phyloP scores from a whole-genome alignment of 192 early-diverging fungal genomes.

The Hyaloraphidium curvatum region DNA sequence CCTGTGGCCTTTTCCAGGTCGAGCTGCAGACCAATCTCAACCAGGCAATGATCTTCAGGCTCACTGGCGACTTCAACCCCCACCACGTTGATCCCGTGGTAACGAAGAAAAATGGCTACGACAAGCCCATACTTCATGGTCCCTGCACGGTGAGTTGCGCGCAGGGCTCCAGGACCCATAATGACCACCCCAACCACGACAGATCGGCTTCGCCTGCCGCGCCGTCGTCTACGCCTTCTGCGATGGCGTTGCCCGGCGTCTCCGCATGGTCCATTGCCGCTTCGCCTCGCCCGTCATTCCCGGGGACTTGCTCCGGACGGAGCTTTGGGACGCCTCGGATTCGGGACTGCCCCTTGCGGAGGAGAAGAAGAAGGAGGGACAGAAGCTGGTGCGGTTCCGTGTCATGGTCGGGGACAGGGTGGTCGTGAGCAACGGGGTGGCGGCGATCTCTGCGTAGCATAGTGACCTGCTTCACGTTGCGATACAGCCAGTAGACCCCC shows the following conservation, averaged over 20 bases:
- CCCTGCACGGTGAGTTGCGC: constrained; percentile 18
- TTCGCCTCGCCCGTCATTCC: constrained; percentile 41
- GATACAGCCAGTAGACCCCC: too few species aligned
- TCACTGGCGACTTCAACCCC: constrained; percentile 62
- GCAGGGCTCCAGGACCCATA: neutral
- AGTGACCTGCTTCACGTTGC: too few species aligned
- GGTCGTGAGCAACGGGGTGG: too few species aligned
- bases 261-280: constrained; percentile 40
- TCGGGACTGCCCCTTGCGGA: too few species aligned
- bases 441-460: too few species aligned
- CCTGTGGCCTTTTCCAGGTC: too few species aligned
- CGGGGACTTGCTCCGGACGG: constrained; percentile 42
- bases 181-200: neutral
- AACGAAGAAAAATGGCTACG: constrained; percentile 42
- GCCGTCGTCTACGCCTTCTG: constrained; percentile 15
- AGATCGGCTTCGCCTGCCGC: neutral
- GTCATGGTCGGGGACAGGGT: too few species aligned
- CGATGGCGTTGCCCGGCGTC: constrained; percentile 23
- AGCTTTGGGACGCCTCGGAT: constrained; percentile 47
- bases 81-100: constrained; percentile 49
- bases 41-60: constrained; percentile 49
- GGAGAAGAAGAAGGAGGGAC: too few species aligned
- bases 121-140: constrained; percentile 52
- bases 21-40: too few species aligned
- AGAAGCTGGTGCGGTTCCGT: too few species aligned